phyloP scores from a whole-genome alignment of 352 stramenopile genomes.

The Saprolegnia parasitica region DNA sequence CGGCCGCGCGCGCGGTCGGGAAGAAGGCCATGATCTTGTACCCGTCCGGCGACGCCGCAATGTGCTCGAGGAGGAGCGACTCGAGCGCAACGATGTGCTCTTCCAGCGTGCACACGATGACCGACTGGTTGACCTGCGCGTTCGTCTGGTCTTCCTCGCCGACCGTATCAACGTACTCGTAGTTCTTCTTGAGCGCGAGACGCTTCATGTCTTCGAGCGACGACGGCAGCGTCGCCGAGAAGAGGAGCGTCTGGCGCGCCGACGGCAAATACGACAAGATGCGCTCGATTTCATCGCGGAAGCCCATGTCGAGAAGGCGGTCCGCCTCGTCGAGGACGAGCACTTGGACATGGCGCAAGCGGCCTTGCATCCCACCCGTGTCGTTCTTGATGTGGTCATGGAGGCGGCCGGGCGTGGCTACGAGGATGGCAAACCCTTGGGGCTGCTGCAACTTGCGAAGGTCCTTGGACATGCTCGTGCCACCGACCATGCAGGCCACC shows the following conservation, averaged over 20 bases:
- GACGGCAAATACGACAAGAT: constrained; percentile 54
- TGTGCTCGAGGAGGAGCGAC: constrained; percentile 70
- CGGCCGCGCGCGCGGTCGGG: constrained; percentile 80
- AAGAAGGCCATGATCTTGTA: constrained; percentile 97
- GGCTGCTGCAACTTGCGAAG: constrained; percentile 37
- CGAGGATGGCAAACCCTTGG: constrained; percentile 84
- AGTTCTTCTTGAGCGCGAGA: constrained; percentile 79
- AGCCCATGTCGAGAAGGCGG: constrained; percentile 94
- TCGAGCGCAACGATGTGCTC: constrained; percentile 71
- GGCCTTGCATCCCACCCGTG: constrained; percentile 74
- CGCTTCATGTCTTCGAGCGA: constrained; percentile 83
- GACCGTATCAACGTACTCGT: constrained; percentile 91
- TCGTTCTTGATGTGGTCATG: constrained; percentile 94
- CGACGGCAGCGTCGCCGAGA: constrained; percentile 91
- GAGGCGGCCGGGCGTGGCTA: constrained; percentile 94
- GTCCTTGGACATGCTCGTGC: constrained; percentile 85
- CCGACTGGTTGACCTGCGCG: constrained; percentile 82
- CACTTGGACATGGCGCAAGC: constrained; percentile 40
- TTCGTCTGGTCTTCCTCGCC: constrained; percentile 89
- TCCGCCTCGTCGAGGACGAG: constrained; percentile 96
- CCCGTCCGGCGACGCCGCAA: constrained; percentile 40
- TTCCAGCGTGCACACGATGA: constrained; percentile 66
- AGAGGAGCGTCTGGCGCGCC: constrained; percentile 92
- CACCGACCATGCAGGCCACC: constrained; percentile 76
- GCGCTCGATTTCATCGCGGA: constrained; percentile 87